Conservation (phyloP, 2,329 filamentous ascomycete species). For the Grosmannia clavigera region DNA sequence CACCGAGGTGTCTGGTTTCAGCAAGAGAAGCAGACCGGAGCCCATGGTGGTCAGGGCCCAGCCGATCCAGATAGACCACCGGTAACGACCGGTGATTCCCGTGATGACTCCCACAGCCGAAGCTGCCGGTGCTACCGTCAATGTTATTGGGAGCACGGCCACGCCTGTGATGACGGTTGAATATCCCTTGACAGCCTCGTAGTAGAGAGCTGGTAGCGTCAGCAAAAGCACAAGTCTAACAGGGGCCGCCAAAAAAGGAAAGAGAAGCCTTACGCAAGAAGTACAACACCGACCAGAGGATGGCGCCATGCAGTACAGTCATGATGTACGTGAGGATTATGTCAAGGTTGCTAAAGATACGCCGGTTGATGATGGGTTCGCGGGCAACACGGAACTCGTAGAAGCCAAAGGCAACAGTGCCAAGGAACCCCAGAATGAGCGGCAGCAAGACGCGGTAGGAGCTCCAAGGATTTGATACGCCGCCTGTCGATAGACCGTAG, state of each 20-base stretch:
- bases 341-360: conserved; percentile 29
- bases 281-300: conserved; percentile 42
- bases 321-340: conserved; percentile 22
- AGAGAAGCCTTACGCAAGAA: conserved; percentile 27
- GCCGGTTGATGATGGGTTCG: conserved; percentile 26
- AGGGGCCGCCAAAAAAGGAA: not conserved
- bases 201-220: conserved; percentile 10
- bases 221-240: not conserved
- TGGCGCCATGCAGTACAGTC: conserved; percentile 44
- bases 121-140: conserved; percentile 14
- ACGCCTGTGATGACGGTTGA: conserved; percentile 19
- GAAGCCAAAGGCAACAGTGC: conserved; percentile 16
- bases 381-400: conserved; percentile 10
- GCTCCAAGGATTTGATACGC: conserved; percentile 28
- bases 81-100: conserved; percentile 14
- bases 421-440: conserved; percentile 27
- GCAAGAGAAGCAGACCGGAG: conserved; percentile 13
- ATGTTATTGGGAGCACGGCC: conserved; percentile 16
- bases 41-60: conserved; percentile 16
- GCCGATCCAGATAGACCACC: conserved; percentile 20
- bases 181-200: conserved; percentile 20
- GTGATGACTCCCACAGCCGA: conserved; percentile 11
- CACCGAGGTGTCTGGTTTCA: conserved; percentile 12
- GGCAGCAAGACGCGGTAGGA: conserved; percentile 26
- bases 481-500: conserved; percentile 30